Evolutionary conservation across 257 asterid genomes (phyloP), one percentile per base, ranked within the genome.

Genomic region (Linderniella brevidens): DNA sequence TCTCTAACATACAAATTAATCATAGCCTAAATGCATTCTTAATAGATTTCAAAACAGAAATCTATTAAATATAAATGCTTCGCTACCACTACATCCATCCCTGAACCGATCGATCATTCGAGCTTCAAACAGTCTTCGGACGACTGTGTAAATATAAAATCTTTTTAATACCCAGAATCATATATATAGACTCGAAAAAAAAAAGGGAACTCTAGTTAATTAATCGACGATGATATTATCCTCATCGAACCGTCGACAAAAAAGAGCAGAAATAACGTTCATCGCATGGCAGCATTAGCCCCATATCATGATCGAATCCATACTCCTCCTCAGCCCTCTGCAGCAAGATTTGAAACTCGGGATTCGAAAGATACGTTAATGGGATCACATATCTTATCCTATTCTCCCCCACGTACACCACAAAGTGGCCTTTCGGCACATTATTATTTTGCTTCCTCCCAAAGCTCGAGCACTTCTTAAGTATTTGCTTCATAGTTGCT

Each of bases 231-330:
- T n/a, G n/a, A n/a, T n/a, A n/a, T n/a, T n/a, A n/a, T n/a, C 32
- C 32, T 25, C 32, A 70, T 48, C 64, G 59, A 13, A 67, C 49
- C 58, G 61, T 48, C 16, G 82, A 75, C 0, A 60, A 57, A 8
- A 70, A 62, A 48, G 76, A 70, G 58, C 68, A 44, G 13, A 77
- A 77, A 57, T 59, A 48, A 1, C 62, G 50, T 60, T 77, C 70
- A 0, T 73, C 70, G 19, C 86, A 77, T 8, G 81, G 86, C 55
- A 77, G 47, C 0, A 71, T 73, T 39, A 77, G 72, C 0, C 81
- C 86, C 81, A 63, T 73, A 11, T 67, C 72, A 6, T 77, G 74
- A 68, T 69, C 81, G 0, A 77, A 77, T 1, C 86, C 86, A 3
- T 73, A 77, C 49, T 73, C 81, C 19, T 77, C 86, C 11, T 73